phyloP scores from a whole-genome alignment of 2,329 filamentous ascomycete genomes.

The Ophiosphaerella narmari region DNA sequence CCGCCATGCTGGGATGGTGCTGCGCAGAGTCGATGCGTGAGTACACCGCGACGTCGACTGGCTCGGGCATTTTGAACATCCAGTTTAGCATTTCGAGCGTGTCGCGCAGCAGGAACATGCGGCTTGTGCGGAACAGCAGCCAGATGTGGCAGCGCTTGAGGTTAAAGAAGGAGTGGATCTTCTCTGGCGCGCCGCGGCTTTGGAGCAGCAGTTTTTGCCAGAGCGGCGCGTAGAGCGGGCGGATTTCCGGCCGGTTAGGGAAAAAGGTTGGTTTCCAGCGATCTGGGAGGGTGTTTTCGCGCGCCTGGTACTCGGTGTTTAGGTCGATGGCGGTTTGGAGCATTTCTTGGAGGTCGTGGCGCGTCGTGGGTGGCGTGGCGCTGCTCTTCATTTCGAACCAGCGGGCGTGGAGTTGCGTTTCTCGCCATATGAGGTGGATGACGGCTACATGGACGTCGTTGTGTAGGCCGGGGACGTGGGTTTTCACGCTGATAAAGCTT shows the following conservation, averaged over 20 bases:
- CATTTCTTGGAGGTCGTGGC: slow-evolving; percentile 24
- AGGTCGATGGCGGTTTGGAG: slow-evolving; percentile 30
- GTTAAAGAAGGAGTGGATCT: slow-evolving; percentile 30
- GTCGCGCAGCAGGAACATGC: slow-evolving; percentile 35
- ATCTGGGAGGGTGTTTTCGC: slow-evolving; percentile 25
- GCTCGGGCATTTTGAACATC: slow-evolving; percentile 32
- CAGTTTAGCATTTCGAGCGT: slow-evolving; percentile 37
- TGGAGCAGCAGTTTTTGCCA: slow-evolving; percentile 30
- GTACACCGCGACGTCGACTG: not conserved
- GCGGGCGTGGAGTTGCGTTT: slow-evolving; percentile 28
- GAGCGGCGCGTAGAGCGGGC: slow-evolving; percentile 22
- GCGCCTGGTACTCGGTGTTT: slow-evolving; percentile 30
- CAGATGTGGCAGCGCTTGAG: slow-evolving; percentile 33
- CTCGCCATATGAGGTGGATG: slow-evolving; percentile 30
- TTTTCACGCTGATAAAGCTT: slow-evolving; percentile 16
- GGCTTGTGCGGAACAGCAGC: slow-evolving; percentile 36
- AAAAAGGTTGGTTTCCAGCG: slow-evolving; percentile 25
- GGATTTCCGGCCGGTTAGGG: slow-evolving; percentile 27
- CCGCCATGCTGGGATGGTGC: not conserved
- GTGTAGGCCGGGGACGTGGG: slow-evolving; percentile 22
- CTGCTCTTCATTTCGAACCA: slow-evolving; percentile 35
- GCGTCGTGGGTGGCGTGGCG: slow-evolving; percentile 16
- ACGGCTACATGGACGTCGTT: slow-evolving; percentile 25
- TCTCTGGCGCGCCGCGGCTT: slow-evolving; percentile 28
- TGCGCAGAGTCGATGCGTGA: too few relatives aligned